Conservation (phyloP, 495 filamentous ascomycete species). For the Cenococcum geophilum region DNA sequence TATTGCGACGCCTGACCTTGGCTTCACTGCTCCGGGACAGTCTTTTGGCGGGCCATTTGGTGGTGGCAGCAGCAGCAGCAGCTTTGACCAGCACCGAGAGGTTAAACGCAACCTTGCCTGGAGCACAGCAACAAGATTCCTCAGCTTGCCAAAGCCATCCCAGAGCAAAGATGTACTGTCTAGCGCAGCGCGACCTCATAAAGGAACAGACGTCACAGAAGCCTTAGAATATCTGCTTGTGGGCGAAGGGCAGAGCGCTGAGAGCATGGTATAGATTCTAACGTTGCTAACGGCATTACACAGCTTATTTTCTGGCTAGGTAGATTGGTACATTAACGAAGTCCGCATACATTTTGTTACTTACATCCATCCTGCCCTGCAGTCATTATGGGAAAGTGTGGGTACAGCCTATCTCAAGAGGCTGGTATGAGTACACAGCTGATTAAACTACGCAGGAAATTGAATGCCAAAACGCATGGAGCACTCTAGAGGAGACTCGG, state of each 20-base stretch:
- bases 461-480: slow-evolving; percentile 17
- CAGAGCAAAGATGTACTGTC: background rate
- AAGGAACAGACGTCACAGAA: slow-evolving; percentile 19
- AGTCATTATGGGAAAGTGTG: slow-evolving; percentile 24
- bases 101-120: slow-evolving; percentile 34
- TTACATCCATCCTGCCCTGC: slow-evolving; percentile 10
- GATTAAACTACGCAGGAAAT: slow-evolving; percentile 14
- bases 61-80: background rate
- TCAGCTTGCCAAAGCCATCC: slow-evolving; percentile 19
- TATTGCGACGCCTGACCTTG: slow-evolving; percentile 36
- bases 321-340: slow-evolving; percentile 29
- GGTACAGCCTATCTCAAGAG: background rate
- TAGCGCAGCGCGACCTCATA: background rate
- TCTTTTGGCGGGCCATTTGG: slow-evolving; percentile 34
- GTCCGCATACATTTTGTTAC: slow-evolving; percentile 25
- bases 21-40: slow-evolving; percentile 30
- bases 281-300: background rate
- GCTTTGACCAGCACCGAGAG: slow-evolving; percentile 19
- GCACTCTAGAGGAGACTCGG: slow-evolving; percentile 18
- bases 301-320: background rate
- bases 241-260: slow-evolving; percentile 23
- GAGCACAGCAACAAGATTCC: slow-evolving; percentile 37
- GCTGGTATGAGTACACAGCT: background rate
- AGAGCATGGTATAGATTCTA: slow-evolving; percentile 15
- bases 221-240: slow-evolving; percentile 24